Conservation (phyloP, 75 land plant species). For the Pinus tabuliformis region DNA sequence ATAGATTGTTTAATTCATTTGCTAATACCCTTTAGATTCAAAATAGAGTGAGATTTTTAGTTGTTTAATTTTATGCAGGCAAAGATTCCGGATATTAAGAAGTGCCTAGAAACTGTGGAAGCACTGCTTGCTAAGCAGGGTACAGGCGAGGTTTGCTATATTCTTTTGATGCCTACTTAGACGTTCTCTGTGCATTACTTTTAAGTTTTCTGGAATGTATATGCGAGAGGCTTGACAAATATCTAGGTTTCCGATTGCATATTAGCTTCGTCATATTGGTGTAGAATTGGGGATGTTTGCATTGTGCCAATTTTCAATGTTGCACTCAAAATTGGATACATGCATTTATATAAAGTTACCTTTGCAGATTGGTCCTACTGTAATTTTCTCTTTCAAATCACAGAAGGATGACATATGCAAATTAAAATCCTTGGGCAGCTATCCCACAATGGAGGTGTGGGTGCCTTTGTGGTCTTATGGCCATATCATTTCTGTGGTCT, state of each 20-base stretch:
- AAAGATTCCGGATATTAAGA: slow-evolving; percentile 96
- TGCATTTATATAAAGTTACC: not conserved
- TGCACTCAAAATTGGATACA: not conserved
- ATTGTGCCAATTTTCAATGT: not conserved
- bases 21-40: not conserved
- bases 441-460: not conserved
- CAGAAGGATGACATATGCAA: too few relatives aligned
- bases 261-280: too few relatives aligned
- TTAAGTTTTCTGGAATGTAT: not conserved
- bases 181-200: not conserved
- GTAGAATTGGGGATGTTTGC: too few relatives aligned
- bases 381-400: not conserved
- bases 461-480: not conserved
- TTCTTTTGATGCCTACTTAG: not conserved
- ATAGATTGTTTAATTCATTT: not conserved
- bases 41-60: not conserved
- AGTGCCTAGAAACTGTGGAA: slow-evolving; percentile 87
- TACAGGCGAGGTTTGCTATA: slow-evolving; percentile 72
- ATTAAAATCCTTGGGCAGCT: too few relatives aligned
- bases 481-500: too few relatives aligned
- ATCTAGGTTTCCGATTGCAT: too few relatives aligned
- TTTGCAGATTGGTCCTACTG: not conserved
- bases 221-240: too few relatives aligned
- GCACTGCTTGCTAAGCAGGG: slow-evolving; percentile 78
- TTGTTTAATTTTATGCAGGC: slow-evolving; percentile 39